Evolutionary conservation across 169 alveolate species (phyloP).

Genomic region (Plasmodium gaboni): DNA sequence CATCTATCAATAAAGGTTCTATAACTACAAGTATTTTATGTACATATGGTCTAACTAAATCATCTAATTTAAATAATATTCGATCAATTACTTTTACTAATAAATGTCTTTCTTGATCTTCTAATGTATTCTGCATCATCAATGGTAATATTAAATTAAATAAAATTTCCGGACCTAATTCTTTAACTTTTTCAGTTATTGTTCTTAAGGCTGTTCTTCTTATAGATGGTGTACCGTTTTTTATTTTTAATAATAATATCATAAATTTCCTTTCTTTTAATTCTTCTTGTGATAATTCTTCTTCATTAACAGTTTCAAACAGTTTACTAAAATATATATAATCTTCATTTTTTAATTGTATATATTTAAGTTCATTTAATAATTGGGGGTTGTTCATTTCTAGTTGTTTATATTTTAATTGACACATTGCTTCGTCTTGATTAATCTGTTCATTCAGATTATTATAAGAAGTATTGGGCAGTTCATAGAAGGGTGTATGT

Average conservation of each 20-base stretch:
- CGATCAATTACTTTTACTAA: slow-evolving; percentile 98
- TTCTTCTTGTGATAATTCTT: slow-evolving; percentile 95
- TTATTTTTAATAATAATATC: slow-evolving; percentile 95
- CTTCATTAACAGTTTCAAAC: slow-evolving; percentile 93
- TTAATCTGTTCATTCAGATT: slow-evolving; percentile 6
- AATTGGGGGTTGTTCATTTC: slow-evolving; percentile 69
- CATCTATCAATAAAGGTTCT: slow-evolving; percentile 99
- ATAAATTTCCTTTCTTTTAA: slow-evolving; percentile 96
- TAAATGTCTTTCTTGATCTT: slow-evolving; percentile 98
- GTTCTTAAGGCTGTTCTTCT: slow-evolving; percentile 96
- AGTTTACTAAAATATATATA: slow-evolving; percentile 91
- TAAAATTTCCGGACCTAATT: slow-evolving; percentile 98
- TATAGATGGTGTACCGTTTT: slow-evolving; percentile 99
- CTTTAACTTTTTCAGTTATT: slow-evolving; percentile 97
- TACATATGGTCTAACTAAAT: slow-evolving; percentile 98
- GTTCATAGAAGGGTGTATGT: slow-evolving; percentile 49
- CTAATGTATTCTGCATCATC: slow-evolving; percentile 97
- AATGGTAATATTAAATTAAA: slow-evolving; percentile 98
- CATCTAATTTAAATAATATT: slow-evolving; percentile 96
- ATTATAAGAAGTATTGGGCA: not conserved
- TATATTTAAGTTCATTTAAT: slow-evolving; percentile 80
- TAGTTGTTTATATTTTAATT: slow-evolving; percentile 67
- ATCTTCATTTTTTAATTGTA: slow-evolving; percentile 94
- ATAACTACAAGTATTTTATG: slow-evolving; percentile 98
- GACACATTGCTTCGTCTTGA: slow-evolving; percentile 31